Conservation (phyloP, 2,329 filamentous ascomycete species). For the Pochonia chlamydosporia region DNA sequence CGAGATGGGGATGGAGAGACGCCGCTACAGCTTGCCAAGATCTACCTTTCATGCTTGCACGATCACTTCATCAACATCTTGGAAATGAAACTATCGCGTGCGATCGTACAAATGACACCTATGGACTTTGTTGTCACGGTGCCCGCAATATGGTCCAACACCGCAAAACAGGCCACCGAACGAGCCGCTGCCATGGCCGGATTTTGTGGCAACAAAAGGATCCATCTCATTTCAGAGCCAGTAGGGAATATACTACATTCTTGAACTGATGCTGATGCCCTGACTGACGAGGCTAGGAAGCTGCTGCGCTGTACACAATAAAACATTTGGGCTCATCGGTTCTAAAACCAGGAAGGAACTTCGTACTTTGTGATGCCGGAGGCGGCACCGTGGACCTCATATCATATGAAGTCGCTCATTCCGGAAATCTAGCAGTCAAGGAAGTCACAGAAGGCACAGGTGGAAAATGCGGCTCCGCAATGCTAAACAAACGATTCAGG, state of each 20-base stretch:
- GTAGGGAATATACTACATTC: constrained; percentile 16
- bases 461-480: constrained; percentile 42
- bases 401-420: constrained; percentile 40
- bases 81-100: constrained; percentile 33
- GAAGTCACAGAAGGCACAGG: constrained; percentile 45
- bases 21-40: constrained; percentile 28
- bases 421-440: constrained; percentile 37
- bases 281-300: constrained; percentile 29
- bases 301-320: constrained; percentile 44
- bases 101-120: constrained; percentile 35
- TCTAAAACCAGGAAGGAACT: constrained; percentile 38
- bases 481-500: constrained; percentile 42
- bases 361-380: constrained; percentile 49
- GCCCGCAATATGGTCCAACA: constrained; percentile 53
- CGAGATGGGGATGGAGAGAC: constrained; percentile 29
- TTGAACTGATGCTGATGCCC: not conserved
- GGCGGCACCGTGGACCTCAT: constrained; percentile 51
- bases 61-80: constrained; percentile 41
- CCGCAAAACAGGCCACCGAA: constrained; percentile 45
- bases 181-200: constrained; percentile 31
- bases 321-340: constrained; percentile 35
- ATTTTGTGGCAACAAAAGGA: constrained; percentile 33
- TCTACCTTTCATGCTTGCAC: constrained; percentile 43
- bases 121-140: constrained; percentile 52
- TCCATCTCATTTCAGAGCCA: constrained; percentile 44